Percentiles rank a stretch among this genome's conserved stretches.
Evolutionary conservation across 2,329 filamentous ascomycete genomes (phyloP).

Genomic region (Aspergillus uvarum): DNA sequence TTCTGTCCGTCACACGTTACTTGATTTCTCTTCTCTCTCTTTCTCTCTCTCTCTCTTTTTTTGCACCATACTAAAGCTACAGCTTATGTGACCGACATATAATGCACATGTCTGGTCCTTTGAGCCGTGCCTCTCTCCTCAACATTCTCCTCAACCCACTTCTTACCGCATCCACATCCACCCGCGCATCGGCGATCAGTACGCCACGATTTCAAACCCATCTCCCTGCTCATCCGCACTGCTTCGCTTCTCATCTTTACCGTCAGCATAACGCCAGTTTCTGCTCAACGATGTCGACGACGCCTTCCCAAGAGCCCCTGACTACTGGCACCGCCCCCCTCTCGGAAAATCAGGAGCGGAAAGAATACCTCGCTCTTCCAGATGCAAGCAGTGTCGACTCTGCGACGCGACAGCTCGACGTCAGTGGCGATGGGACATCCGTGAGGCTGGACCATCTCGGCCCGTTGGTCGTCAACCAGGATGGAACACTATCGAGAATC

Average conservation of each 20-base stretch:
- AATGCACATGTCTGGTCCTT: slow-evolving; percentile 31
- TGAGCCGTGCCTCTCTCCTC: slow-evolving; percentile 31
- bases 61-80: neutral
- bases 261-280: slow-evolving; percentile 13
- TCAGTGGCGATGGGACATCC: slow-evolving; percentile 37
- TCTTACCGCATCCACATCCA: slow-evolving; percentile 8
- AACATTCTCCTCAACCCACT: slow-evolving; percentile 23
- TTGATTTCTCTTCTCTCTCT: neutral
- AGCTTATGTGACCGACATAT: slow-evolving; percentile 4
- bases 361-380: slow-evolving; percentile 63
- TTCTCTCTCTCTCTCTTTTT: neutral
- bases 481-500: slow-evolving; percentile 70
- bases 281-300: slow-evolving; percentile 25
- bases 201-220: slow-evolving; percentile 8
- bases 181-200: slow-evolving; percentile 7
- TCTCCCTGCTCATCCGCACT: slow-evolving; percentile 10
- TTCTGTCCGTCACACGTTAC: neutral
- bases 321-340: slow-evolving; percentile 10
- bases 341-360: slow-evolving; percentile 9
- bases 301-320: slow-evolving; percentile 3
- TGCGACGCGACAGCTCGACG: slow-evolving; percentile 80
- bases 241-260: slow-evolving; percentile 20
- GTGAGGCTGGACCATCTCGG: slow-evolving; percentile 68
- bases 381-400: slow-evolving; percentile 74
- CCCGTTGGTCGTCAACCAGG: slow-evolving; percentile 70